A percentile compares a stretch with the other conserved stretches of the same genome.
phyloP scores from a whole-genome alignment of 2,329 filamentous ascomycete genomes.

The Monosporascus sp. region DNA sequence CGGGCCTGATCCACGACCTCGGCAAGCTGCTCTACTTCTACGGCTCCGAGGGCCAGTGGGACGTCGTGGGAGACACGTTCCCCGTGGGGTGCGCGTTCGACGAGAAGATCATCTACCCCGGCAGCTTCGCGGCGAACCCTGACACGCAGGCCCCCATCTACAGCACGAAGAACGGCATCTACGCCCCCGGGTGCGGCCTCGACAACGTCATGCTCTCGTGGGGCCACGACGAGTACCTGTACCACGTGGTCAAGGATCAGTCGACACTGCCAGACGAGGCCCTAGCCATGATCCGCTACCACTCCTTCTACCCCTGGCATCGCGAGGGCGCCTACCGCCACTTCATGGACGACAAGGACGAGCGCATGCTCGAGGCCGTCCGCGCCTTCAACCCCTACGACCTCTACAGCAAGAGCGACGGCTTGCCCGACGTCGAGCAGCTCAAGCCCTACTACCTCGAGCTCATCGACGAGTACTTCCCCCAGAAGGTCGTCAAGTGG shows the following conservation, averaged over 20 bases:
- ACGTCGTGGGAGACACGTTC: slow-evolving; percentile 85
- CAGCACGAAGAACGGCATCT: slow-evolving; percentile 72
- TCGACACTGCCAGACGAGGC: slow-evolving; percentile 72
- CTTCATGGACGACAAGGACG: slow-evolving; percentile 79
- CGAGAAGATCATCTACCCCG: slow-evolving; percentile 71
- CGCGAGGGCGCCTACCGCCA: slow-evolving; percentile 71
- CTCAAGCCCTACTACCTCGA: slow-evolving; percentile 75
- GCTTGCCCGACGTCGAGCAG: slow-evolving; percentile 67
- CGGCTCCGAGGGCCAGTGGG: slow-evolving; percentile 84
- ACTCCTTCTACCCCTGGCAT: slow-evolving; percentile 93
- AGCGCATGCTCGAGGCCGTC: slow-evolving; percentile 74
- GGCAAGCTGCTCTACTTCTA: slow-evolving; percentile 78
- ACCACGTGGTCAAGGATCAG: slow-evolving; percentile 81
- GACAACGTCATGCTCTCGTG: slow-evolving; percentile 87
- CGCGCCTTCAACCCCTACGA: slow-evolving; percentile 89
- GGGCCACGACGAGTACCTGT: slow-evolving; percentile 86
- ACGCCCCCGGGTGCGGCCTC: slow-evolving; percentile 70
- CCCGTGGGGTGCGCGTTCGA: slow-evolving; percentile 73
- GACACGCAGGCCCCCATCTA: slow-evolving; percentile 68
- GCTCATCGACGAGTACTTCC: slow-evolving; percentile 70
- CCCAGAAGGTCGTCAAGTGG: slow-evolving; percentile 64
- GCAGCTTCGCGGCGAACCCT: slow-evolving; percentile 71
- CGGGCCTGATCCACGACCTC: slow-evolving; percentile 71
- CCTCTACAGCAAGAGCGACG: slow-evolving; percentile 86
- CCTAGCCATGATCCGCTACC: slow-evolving; percentile 88